These are phyloP conservation scores for Sporisorium scitamineum DNA, from an alignment of 1,284 basidiomycete species.

Conservation along the genomic window DNA sequence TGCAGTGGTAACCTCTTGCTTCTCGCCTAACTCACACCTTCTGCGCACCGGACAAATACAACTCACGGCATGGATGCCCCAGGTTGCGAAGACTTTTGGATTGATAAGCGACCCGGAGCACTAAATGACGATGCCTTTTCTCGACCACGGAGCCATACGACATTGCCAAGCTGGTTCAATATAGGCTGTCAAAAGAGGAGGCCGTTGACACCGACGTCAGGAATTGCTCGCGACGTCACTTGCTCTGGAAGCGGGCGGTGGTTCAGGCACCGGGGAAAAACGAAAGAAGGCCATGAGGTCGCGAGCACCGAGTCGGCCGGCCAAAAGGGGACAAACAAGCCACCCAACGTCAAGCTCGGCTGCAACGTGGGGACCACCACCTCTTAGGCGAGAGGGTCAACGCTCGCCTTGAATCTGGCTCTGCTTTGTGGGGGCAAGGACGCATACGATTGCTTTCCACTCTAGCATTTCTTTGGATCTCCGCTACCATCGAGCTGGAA, in stretches of 20 bases:
- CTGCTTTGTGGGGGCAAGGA: background rate
- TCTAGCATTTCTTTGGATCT: too few species aligned
- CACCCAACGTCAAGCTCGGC: too few species aligned
- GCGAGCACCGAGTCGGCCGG: background rate
- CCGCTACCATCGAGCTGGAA: too few species aligned
- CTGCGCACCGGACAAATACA: background rate
- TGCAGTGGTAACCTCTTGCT: background rate
- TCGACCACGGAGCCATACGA: too few species aligned
- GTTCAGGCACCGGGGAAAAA: conserved; percentile 9
- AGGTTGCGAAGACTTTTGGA: background rate
- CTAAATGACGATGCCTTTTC: background rate
- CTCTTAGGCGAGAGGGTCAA: background rate
- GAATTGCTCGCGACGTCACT: background rate
- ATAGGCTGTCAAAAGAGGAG: too few species aligned
- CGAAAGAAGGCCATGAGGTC: background rate
- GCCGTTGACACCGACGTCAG: background rate
- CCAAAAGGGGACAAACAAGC: too few species aligned
- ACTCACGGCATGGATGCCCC: background rate
- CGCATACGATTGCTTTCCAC: too few species aligned
- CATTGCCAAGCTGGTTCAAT: too few species aligned
- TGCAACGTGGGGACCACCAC: background rate
- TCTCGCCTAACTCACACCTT: background rate
- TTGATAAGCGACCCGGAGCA: background rate
- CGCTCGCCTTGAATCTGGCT: background rate
- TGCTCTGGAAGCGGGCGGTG: background rate